Evolutionary conservation across 495 filamentous ascomycete genomes (phyloP).

Genomic region (Aspergillus baeticus): DNA sequence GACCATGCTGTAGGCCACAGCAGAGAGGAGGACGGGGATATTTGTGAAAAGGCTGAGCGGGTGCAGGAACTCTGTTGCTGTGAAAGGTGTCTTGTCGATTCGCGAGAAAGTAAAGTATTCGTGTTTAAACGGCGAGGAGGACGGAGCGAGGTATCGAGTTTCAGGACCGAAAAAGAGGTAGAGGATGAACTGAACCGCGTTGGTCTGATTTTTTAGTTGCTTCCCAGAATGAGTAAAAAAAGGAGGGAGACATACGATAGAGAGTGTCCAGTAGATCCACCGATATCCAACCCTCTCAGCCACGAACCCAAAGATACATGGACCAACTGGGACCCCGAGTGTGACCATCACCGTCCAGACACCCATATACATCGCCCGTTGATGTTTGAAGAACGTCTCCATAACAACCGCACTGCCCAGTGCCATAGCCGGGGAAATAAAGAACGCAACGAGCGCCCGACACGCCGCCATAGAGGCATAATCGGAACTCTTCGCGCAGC

Average conservation of each 20-base stretch:
- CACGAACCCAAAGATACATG: conserved; percentile 50
- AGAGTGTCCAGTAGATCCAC: conserved; percentile 44
- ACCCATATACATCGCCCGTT: conserved; percentile 45
- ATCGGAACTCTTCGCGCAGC: conserved; percentile 41
- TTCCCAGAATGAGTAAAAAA: neutral
- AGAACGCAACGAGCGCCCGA: conserved; percentile 23
- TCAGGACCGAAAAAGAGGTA: conserved; percentile 56
- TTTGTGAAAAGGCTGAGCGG: conserved; percentile 39
- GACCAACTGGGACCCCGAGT: conserved; percentile 41
- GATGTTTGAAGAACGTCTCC: conserved; percentile 44
- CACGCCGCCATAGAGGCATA: conserved; percentile 42
- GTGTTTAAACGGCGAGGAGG: conserved; percentile 22
- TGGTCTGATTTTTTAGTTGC: conserved; percentile 34
- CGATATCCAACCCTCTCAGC: conserved; percentile 41
- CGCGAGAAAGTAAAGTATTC: conserved; percentile 44
- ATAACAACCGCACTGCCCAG: conserved; percentile 49
- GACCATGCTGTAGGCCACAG: conserved; percentile 51
- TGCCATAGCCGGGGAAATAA: conserved; percentile 25
- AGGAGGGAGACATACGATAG: conserved; percentile 31
- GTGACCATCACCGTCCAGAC: conserved; percentile 49
- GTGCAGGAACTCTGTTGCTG: conserved; percentile 43
- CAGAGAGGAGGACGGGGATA: conserved; percentile 45
- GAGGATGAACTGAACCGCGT: conserved; percentile 52
- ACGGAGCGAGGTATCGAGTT: conserved; percentile 45
- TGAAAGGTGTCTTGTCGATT: conserved; percentile 49